Percentiles rank a stretch among this genome's conserved stretches.
Conservation (phyloP, 305 asterid genomes). For the Plantago coronopus region DNA sequence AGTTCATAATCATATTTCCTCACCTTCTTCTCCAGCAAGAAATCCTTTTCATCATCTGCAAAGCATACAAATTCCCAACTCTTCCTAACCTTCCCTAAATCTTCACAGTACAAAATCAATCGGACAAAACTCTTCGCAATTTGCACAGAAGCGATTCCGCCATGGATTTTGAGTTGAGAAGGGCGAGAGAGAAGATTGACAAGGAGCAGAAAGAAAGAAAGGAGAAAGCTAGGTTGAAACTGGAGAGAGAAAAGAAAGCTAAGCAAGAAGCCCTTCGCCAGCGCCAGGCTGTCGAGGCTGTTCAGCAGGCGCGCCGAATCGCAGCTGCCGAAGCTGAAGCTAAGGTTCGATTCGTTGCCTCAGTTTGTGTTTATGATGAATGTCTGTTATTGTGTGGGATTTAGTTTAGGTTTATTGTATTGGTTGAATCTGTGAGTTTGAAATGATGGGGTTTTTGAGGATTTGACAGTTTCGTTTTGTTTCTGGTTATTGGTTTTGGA, state of each 20-base stretch:
- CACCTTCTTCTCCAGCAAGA: too few species aligned
- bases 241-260: slow-evolving; percentile 62
- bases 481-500: too few species aligned
- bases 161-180: slow-evolving; percentile 92
- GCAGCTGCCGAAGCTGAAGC: slow-evolving; percentile 76
- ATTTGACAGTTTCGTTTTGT: too few species aligned
- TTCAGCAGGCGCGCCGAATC: slow-evolving; percentile 73
- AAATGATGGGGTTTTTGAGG: not conserved
- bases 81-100: too few species aligned
- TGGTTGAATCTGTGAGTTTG: not conserved
- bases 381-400: not conserved
- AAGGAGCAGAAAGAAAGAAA: slow-evolving; percentile 86
- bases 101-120: too few species aligned
- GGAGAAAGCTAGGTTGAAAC: slow-evolving; percentile 61
- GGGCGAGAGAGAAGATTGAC: slow-evolving; percentile 89
- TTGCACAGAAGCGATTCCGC: too few species aligned
- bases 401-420: not conserved
- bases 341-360: slow-evolving; percentile 33
- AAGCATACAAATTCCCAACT: too few species aligned
- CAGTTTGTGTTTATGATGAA: not conserved
- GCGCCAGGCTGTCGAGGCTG: slow-evolving; percentile 78
- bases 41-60: too few species aligned
- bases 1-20: too few species aligned
- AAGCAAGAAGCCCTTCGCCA: slow-evolving; percentile 71
- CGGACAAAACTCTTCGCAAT: too few species aligned